phyloP scores from a whole-genome alignment of 176 grass and related monocot genomes.

The Musa troglodytarum region DNA sequence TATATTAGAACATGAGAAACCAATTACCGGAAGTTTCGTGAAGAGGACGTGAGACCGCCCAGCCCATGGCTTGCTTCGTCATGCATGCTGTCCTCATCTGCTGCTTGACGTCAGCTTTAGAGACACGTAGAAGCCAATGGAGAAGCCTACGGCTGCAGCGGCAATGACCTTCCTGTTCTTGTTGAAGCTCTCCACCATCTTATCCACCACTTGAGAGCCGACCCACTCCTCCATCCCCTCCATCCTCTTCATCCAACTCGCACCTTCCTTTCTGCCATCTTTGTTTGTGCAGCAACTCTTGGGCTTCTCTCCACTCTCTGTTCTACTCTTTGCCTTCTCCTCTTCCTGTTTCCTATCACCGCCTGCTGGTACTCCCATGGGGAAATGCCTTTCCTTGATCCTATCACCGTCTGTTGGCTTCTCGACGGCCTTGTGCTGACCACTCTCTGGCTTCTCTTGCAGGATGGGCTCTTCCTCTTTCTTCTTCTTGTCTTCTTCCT shows the following conservation, averaged over 20 bases:
- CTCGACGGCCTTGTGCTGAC: not conserved
- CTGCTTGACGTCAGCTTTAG: constrained; percentile 24
- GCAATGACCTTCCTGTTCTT: constrained; percentile 33
- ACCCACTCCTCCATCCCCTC: constrained; percentile 22
- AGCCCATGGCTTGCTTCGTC: no score
- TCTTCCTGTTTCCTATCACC: not conserved
- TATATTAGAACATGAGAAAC: no score
- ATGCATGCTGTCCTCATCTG: not conserved
- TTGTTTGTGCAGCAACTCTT: not conserved
- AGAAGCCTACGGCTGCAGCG: constrained; percentile 33
- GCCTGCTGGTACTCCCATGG: not conserved
- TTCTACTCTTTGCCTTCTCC: not conserved
- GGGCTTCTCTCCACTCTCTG: not conserved
- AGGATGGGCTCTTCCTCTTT: not conserved
- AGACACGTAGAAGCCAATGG: constrained; percentile 40
- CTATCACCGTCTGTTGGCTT: not conserved
- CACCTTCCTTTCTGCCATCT: not conserved
- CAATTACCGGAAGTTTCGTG: no score
- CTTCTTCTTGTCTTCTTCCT: constrained; percentile 9
- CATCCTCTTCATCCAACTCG: constrained; percentile 22
- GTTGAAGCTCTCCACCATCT: constrained; percentile 18
- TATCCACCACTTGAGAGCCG: constrained; percentile 17
- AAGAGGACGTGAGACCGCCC: no score
- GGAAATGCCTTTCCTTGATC: not conserved
- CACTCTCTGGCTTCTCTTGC: not conserved